Percentiles rank a stretch among this genome's conserved stretches.
Evolutionary conservation across 2,329 filamentous ascomycete genomes (phyloP).

Genomic region (Knufia petricola): DNA sequence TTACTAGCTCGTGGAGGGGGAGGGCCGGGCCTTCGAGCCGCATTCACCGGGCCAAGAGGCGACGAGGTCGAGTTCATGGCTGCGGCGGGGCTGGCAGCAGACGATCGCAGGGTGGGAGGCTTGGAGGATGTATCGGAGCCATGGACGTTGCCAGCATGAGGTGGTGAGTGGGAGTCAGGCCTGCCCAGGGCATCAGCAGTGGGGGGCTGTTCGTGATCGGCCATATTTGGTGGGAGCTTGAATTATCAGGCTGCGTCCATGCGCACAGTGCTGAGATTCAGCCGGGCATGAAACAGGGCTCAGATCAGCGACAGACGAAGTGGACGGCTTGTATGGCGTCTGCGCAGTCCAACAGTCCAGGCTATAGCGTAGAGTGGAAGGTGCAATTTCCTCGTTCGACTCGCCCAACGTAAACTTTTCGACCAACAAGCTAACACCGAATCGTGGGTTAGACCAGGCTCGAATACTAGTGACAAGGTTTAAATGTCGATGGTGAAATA

Average conservation of each 20-base stretch:
- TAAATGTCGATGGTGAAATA: neutral
- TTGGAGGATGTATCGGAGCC: conserved; percentile 7
- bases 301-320: neutral
- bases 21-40: conserved; percentile 46
- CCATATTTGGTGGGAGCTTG: neutral
- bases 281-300: neutral
- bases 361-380: neutral
- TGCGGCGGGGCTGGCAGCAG: conserved; percentile 9
- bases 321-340: neutral
- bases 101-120: conserved; percentile 13
- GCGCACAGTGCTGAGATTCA: neutral
- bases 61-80: conserved; percentile 75
- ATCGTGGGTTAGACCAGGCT: neutral
- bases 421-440: neutral
- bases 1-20: conserved; percentile 40
- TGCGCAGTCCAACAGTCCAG: neutral
- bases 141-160: neutral
- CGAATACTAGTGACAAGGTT: neutral
- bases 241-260: conserved; percentile 2
- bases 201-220: conserved; percentile 1
- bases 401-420: neutral
- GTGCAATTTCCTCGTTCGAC: neutral
- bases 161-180: neutral
- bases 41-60: conserved; percentile 65
- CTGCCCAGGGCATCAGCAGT: neutral